phyloP scores from a whole-genome alignment of 352 stramenopile genomes.

The Phytophthora nicotianae region DNA sequence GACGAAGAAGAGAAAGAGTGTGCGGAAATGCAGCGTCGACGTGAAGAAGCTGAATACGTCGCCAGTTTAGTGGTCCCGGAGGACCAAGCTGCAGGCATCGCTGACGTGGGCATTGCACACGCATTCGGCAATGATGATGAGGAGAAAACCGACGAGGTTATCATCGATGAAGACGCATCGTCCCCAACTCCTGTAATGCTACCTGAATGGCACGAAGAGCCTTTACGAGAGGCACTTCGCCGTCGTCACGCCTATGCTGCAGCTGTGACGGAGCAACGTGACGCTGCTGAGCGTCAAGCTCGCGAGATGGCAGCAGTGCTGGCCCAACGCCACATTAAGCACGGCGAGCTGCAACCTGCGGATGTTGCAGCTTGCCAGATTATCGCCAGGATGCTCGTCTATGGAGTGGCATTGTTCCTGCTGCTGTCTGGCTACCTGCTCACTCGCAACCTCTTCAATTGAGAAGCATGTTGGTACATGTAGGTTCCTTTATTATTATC shows the following conservation, averaged over 20 bases:
- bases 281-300: slow-evolving; percentile 47
- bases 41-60: slow-evolving; percentile 42
- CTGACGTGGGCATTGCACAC: slow-evolving; percentile 41
- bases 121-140: slow-evolving; percentile 52
- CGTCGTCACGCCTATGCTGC: slow-evolving; percentile 51
- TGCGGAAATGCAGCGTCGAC: slow-evolving; percentile 29
- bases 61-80: slow-evolving; percentile 42
- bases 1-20: slow-evolving; percentile 57
- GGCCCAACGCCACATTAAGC: slow-evolving; percentile 42
- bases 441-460: slow-evolving; percentile 30
- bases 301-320: slow-evolving; percentile 60
- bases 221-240: slow-evolving; percentile 54
- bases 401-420: slow-evolving; percentile 43
- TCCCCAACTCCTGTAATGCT: slow-evolving; percentile 39
- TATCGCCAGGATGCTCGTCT: slow-evolving; percentile 58
- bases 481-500: slow-evolving; percentile 23
- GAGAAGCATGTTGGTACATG: slow-evolving; percentile 17
- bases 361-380: slow-evolving; percentile 52
- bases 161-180: slow-evolving; percentile 15
- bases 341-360: slow-evolving; percentile 43
- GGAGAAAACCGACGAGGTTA: slow-evolving; percentile 34
- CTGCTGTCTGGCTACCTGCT: slow-evolving; percentile 41
- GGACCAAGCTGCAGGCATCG: slow-evolving; percentile 13
- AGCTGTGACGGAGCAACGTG: slow-evolving; percentile 34
- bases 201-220: slow-evolving; percentile 64